A percentile compares a stretch with the other conserved stretches of the same genome.
Evolutionary conservation across 306 rosid genomes (phyloP).

Genomic region (Notholithocarpus densiflorus): DNA sequence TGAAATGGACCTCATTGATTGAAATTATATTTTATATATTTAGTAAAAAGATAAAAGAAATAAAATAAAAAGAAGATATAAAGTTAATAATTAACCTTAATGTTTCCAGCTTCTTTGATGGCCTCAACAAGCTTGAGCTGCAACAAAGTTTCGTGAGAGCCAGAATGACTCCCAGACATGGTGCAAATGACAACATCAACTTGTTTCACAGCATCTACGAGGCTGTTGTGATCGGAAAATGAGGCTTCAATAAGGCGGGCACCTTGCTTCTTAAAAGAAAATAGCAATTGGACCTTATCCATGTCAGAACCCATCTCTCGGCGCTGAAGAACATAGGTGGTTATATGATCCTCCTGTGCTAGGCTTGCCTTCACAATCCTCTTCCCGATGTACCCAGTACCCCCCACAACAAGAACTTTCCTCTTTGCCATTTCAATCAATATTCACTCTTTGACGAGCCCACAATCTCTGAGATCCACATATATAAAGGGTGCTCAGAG

Average conservation of each 20-base stretch:
- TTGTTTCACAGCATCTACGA: conserved; percentile 59
- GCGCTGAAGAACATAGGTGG: conserved; percentile 55
- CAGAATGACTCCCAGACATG: conserved; percentile 70
- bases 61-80: no score
- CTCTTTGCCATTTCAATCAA: conserved; percentile 43
- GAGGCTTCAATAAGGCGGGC: conserved; percentile 66
- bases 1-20: no score
- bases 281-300: conserved; percentile 58
- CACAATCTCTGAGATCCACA: no score
- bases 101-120: conserved; percentile 69
- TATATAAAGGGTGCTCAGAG: no score
- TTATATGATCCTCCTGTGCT: conserved; percentile 52
- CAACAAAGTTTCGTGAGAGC: conserved; percentile 55
- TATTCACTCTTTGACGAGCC: no score
- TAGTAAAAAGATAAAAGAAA: no score
- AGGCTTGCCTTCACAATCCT: conserved; percentile 71
- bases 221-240: conserved; percentile 54
- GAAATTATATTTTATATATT: no score
- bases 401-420: conserved; percentile 82
- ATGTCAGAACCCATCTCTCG: conserved; percentile 63
- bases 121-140: conserved; percentile 87
- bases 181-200: conserved; percentile 77
- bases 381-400: conserved; percentile 71
- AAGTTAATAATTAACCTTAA: conserved; percentile 44
- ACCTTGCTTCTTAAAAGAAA: conserved; percentile 67